Percentiles rank a stretch among this genome's conserved stretches.
phyloP scores from a whole-genome alignment of 1,284 basidiomycete species.

The Sporisorium scitamineum region DNA sequence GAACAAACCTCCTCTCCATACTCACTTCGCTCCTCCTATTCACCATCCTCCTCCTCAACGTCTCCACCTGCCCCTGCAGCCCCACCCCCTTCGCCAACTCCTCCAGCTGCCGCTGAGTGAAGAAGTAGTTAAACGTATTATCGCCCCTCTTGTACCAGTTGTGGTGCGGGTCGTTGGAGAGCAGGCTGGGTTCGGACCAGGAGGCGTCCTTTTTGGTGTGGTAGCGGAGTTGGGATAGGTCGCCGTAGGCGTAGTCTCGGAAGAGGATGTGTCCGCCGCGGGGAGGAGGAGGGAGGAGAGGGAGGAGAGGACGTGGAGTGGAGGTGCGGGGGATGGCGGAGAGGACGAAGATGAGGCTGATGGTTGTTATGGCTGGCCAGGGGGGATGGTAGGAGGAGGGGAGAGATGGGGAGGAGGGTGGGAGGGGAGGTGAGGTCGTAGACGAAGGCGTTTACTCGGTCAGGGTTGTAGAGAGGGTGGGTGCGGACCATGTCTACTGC shows the following conservation, averaged over 20 bases:
- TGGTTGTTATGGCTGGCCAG: slow-evolving; percentile 52
- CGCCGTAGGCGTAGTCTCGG: slow-evolving; percentile 69
- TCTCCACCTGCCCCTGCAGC: slow-evolving; percentile 50
- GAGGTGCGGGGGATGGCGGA: slow-evolving; percentile 68
- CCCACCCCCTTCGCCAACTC: slow-evolving; percentile 30
- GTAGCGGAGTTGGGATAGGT: slow-evolving; percentile 69
- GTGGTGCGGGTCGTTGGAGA: slow-evolving; percentile 39
- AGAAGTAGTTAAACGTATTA: slow-evolving; percentile 70
- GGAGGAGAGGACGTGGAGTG: slow-evolving; percentile 43
- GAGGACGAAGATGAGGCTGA: slow-evolving; percentile 68
- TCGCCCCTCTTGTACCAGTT: slow-evolving; percentile 69
- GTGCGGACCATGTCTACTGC: slow-evolving; percentile 64
- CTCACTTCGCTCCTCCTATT: slow-evolving; percentile 39
- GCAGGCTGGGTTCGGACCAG: slow-evolving; percentile 67
- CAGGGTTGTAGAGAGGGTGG: slow-evolving; percentile 55
- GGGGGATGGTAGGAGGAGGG: neutral
- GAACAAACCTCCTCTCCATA: slow-evolving; percentile 61
- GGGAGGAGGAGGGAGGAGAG: slow-evolving; percentile 19
- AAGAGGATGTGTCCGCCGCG: slow-evolving; percentile 60
- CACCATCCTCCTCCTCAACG: slow-evolving; percentile 24
- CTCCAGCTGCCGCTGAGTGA: slow-evolving; percentile 58
- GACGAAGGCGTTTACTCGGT: slow-evolving; percentile 67
- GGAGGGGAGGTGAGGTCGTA: slow-evolving; percentile 60
- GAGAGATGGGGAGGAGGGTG: slow-evolving; percentile 5
- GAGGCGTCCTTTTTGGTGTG: slow-evolving; percentile 63